phyloP scores from a whole-genome alignment of 805 yeast genomes.

The Sungouiozyma intestinalis region DNA sequence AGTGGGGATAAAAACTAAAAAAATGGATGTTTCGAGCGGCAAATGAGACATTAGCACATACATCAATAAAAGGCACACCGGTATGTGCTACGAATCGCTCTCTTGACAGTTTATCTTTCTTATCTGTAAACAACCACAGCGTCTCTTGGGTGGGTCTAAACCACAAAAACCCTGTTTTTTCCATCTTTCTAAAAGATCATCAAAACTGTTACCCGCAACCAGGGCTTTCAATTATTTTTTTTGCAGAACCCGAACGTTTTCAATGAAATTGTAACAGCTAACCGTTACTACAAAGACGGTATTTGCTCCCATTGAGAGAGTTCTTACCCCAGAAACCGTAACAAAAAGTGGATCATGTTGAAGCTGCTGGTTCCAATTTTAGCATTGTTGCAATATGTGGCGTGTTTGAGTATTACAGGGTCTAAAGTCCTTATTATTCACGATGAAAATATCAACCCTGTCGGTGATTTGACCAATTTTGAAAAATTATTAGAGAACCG shows the following conservation, averaged over 20 bases:
- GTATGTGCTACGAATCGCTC: too few relatives aligned
- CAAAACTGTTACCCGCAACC: background rate
- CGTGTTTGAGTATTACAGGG: background rate
- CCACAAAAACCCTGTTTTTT: too few relatives aligned
- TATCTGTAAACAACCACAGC: too few relatives aligned
- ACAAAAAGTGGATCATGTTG: background rate
- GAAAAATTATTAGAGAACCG: background rate
- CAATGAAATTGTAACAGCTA: background rate
- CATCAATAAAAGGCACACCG: too few relatives aligned
- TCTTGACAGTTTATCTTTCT: too few relatives aligned
- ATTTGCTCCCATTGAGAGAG: too few relatives aligned
- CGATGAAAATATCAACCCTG: background rate
- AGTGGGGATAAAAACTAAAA: too few relatives aligned
- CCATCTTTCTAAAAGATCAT: background rate
- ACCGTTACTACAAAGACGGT: too few relatives aligned
- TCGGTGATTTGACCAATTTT: background rate
- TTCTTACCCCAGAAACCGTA: too few relatives aligned
- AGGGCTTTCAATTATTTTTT: too few relatives aligned
- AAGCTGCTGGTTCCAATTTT: background rate
- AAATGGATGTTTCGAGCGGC: too few relatives aligned
- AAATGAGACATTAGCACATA: too few relatives aligned
- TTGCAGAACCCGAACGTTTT: background rate
- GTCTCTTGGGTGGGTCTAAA: background rate
- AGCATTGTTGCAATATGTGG: background rate
- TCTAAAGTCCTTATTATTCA: background rate